Evolutionary conservation across 352 stramenopile species (phyloP).

Genomic region (Pythium grandisporangium): DNA sequence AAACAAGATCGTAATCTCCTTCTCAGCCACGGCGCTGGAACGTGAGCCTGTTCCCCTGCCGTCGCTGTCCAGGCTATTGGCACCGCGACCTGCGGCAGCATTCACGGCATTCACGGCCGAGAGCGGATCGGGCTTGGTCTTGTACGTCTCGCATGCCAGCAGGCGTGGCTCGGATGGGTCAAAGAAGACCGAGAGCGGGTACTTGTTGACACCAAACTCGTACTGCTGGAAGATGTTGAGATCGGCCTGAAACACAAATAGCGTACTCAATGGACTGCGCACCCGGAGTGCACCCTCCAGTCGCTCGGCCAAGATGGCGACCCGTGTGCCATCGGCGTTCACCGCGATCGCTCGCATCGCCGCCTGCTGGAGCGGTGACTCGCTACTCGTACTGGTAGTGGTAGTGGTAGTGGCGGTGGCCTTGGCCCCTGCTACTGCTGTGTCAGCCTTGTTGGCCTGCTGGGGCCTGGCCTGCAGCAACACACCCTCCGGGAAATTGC

Average conservation of each 20-base stretch:
- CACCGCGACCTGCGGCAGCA: background rate
- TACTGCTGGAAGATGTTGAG: constrained; percentile 86
- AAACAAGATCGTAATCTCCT: constrained; percentile 90
- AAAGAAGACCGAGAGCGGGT: constrained; percentile 84
- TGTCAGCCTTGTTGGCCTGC: too few relatives aligned
- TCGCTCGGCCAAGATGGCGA: constrained; percentile 82
- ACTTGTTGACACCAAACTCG: constrained; percentile 74
- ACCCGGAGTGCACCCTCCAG: constrained; percentile 74
- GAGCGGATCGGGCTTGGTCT: constrained; percentile 23
- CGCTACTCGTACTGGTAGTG: too few relatives aligned
- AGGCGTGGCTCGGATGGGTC: constrained; percentile 84
- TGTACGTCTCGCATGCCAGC: constrained; percentile 77
- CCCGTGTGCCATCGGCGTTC: constrained; percentile 85
- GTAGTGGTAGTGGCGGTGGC: too few relatives aligned
- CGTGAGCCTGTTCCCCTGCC: constrained; percentile 2
- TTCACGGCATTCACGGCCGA: constrained; percentile 1
- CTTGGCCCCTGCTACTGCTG: too few relatives aligned
- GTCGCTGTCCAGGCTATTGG: constrained; percentile 11
- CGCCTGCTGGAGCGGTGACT: too few relatives aligned
- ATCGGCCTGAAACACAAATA: constrained; percentile 89
- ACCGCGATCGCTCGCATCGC: constrained; percentile 66
- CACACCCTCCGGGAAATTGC: constrained; percentile 51
- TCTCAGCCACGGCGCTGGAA: constrained; percentile 35
- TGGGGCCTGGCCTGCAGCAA: constrained; percentile 51
- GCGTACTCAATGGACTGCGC: constrained; percentile 72